phyloP scores from a whole-genome alignment of 306 rosid species.

The Rosa rugosa region DNA sequence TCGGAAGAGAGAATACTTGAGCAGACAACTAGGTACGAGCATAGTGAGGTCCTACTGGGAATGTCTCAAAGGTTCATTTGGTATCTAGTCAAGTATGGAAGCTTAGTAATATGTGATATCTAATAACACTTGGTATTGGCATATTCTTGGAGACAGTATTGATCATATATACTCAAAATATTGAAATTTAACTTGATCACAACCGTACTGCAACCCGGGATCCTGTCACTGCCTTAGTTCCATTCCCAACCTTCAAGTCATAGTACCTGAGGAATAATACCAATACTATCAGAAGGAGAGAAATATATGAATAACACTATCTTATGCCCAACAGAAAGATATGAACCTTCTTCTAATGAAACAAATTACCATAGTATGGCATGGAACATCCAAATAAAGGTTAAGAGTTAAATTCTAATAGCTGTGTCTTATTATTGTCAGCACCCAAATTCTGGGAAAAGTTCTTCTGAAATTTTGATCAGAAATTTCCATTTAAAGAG shows the following conservation, averaged over 20 bases:
- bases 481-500: neutral
- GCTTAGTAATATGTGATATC: neutral
- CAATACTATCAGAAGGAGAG: conserved; percentile 13
- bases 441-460: conserved; percentile 7
- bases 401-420: conserved; percentile 1
- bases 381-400: conserved; percentile 7
- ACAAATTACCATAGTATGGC: neutral
- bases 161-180: conserved; percentile 11
- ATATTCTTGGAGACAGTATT: neutral
- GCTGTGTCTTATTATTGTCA: conserved; percentile 6
- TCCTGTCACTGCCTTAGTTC: conserved; percentile 84
- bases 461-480: neutral
- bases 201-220: conserved; percentile 98
- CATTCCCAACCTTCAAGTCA: conserved; percentile 87
- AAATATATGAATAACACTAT: too few species aligned
- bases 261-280: conserved; percentile 65
- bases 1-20: neutral
- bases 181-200: conserved; percentile 56
- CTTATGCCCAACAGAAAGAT: conserved; percentile 2
- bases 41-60: neutral
- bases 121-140: conserved; percentile 1
- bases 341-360: conserved; percentile 18
- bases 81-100: neutral
- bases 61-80: neutral
- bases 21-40: neutral